These are phyloP conservation scores for Urostyla sp. DNA, from an alignment of 73 alveolate species.

Conservation along the genomic window DNA sequence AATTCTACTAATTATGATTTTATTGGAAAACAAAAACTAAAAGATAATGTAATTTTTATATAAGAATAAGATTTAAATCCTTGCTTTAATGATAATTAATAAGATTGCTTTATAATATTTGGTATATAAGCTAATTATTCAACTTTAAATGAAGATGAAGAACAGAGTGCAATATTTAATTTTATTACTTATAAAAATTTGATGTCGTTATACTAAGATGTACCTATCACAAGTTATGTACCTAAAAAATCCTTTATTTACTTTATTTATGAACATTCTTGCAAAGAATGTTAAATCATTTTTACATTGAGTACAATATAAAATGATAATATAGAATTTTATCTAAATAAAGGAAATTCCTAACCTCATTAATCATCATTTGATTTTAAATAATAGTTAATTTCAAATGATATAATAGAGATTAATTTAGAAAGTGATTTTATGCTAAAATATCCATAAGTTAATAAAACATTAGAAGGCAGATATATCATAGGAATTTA, in stretches of 20 bases:
- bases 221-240: slow-evolving; percentile 25
- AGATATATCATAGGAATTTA: slow-evolving; percentile 56
- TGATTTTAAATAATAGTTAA: too few relatives aligned
- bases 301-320: not conserved
- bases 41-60: not conserved
- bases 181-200: not conserved
- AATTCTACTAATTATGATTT: not conserved
- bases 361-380: slow-evolving; percentile 16
- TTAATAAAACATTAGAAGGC: slow-evolving; percentile 36
- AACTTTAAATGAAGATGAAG: not conserved
- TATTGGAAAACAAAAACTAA: not conserved
- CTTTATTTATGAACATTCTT: slow-evolving; percentile 14
- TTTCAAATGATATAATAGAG: too few relatives aligned
- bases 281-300: slow-evolving; percentile 51
- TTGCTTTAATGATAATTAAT: slow-evolving; percentile 1
- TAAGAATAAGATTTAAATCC: not conserved
- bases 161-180: slow-evolving; percentile 2
- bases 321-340: slow-evolving; percentile 29
- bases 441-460: slow-evolving; percentile 1
- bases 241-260: slow-evolving; percentile 1
- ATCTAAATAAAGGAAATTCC: slow-evolving; percentile 40
- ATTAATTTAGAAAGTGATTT: not conserved
- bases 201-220: not conserved
- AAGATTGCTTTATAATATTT: slow-evolving; percentile 19
- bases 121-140: not conserved